phyloP scores from a whole-genome alignment of 768 basidiomycete genomes.

The Cyclocybe aegerita region DNA sequence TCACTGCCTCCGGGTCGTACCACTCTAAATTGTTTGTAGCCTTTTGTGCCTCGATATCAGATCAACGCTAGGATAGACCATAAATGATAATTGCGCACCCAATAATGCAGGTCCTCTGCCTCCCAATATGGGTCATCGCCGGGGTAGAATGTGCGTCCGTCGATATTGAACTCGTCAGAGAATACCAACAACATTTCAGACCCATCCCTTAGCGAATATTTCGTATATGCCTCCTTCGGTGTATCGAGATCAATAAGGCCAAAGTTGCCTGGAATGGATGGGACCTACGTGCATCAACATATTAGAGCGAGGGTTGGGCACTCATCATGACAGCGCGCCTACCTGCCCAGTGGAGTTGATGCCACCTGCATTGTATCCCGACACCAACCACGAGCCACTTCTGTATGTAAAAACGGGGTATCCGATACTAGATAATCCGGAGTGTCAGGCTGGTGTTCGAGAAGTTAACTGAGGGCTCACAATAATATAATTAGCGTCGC shows the following conservation, averaged over 20 bases:
- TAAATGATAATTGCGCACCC: conserved; percentile 41
- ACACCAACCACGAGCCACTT: conserved; percentile 14
- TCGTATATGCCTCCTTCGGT: conserved; percentile 53
- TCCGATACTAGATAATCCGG: conserved; percentile 32
- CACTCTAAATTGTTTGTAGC: conserved; percentile 77
- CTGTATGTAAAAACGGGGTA: conserved; percentile 45
- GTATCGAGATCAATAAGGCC: conserved; percentile 61
- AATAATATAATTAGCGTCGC: conserved; percentile 52
- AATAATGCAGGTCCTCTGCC: conserved; percentile 76
- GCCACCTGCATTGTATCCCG: conserved; percentile 46
- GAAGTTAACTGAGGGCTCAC: conserved; percentile 37
- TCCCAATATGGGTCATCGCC: conserved; percentile 89
- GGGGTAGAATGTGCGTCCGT: conserved; percentile 76
- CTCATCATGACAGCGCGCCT: conserved; percentile 14
- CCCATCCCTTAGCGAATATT: conserved; percentile 60
- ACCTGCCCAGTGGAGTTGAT: conserved; percentile 70
- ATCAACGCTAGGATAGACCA: not conserved
- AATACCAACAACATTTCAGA: conserved; percentile 60
- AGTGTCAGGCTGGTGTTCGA: not conserved
- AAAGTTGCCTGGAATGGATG: conserved; percentile 53
- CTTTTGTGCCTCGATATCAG: conserved; percentile 27
- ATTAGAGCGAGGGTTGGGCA: conserved; percentile 15
- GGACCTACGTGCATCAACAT: conserved; percentile 44
- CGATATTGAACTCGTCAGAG: conserved; percentile 79
- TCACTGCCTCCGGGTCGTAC: conserved; percentile 80